phyloP scores from a whole-genome alignment of 225 moss, liverwort and hornwort species.

The Thuidium tamariscinum region DNA sequence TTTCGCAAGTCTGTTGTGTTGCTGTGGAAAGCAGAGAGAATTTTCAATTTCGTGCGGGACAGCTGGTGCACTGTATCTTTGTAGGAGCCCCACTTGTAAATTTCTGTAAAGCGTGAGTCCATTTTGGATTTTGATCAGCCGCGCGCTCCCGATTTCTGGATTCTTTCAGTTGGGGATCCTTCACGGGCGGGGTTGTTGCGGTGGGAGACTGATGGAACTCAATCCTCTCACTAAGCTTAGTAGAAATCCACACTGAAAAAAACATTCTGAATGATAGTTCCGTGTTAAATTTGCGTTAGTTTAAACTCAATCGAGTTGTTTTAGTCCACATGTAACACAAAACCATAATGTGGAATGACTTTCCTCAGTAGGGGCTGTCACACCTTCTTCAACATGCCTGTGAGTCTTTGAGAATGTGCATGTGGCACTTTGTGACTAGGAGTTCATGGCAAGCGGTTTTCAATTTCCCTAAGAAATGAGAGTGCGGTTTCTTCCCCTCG shows the following conservation, averaged over 20 bases:
- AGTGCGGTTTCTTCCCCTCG: no score
- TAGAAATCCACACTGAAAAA: neutral
- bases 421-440: no score
- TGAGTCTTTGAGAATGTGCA: no score
- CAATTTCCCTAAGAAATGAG: no score
- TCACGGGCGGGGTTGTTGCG: no score
- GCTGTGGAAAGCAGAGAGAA: neutral
- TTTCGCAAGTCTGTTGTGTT: neutral
- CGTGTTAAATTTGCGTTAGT: no score
- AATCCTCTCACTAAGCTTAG: neutral
- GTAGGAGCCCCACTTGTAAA: neutral
- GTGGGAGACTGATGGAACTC: neutral
- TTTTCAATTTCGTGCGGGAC: neutral
- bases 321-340: fast-evolving
- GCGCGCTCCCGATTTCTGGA: neutral
- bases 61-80: neutral
- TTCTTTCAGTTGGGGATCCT: no score
- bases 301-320: neutral
- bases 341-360: neutral
- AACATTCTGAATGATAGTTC: neutral
- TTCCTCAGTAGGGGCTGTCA: no score
- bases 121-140: neutral
- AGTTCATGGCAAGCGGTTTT: no score
- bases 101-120: neutral
- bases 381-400: no score